Evolutionary conservation across 2,329 filamentous ascomycete species (phyloP).

Genomic region (Hymenoscyphus fructigenus): DNA sequence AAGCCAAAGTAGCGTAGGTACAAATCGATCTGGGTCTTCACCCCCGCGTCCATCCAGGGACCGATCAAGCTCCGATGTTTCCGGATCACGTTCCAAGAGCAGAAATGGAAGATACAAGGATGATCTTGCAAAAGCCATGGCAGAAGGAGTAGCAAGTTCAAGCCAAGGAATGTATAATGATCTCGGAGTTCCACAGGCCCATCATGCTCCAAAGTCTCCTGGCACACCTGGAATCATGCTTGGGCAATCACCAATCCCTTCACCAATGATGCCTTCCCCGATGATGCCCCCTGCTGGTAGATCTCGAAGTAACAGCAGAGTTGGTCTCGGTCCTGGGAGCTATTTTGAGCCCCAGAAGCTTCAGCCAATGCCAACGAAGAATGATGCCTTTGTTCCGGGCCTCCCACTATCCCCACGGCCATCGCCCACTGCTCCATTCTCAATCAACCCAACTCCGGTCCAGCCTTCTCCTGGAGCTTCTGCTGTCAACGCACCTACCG

Average conservation of each 20-base stretch:
- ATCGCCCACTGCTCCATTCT: constrained; percentile 34
- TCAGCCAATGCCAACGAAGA: constrained; percentile 25
- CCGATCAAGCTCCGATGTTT: constrained; percentile 34
- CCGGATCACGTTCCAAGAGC: constrained; percentile 33
- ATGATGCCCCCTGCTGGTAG: constrained; percentile 23
- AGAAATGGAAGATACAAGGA: constrained; percentile 34
- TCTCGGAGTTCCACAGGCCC: constrained; percentile 26
- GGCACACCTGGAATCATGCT: constrained; percentile 17
- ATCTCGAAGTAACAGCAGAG: constrained; percentile 33
- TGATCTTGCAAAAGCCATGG: constrained; percentile 29
- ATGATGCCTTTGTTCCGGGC: constrained; percentile 20
- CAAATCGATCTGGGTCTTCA: constrained; percentile 29
- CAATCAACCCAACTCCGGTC: constrained; percentile 32
- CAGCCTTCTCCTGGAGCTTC: constrained; percentile 27
- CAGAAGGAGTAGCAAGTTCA: constrained; percentile 26
- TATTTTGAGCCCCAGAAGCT: constrained; percentile 32
- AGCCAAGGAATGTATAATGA: constrained; percentile 27
- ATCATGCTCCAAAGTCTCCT: constrained; percentile 28
- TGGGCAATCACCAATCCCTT: constrained; percentile 24
- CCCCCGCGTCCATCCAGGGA: constrained; percentile 32
- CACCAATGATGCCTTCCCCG: constrained; percentile 30
- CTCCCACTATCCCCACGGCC: constrained; percentile 33
- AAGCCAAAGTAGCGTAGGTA: constrained; percentile 21
- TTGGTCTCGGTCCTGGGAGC: constrained; percentile 18
- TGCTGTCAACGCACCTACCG: constrained; percentile 26